Conservation (phyloP, 768 basidiomycete species). For the Sporobolomyces pararoseus region DNA sequence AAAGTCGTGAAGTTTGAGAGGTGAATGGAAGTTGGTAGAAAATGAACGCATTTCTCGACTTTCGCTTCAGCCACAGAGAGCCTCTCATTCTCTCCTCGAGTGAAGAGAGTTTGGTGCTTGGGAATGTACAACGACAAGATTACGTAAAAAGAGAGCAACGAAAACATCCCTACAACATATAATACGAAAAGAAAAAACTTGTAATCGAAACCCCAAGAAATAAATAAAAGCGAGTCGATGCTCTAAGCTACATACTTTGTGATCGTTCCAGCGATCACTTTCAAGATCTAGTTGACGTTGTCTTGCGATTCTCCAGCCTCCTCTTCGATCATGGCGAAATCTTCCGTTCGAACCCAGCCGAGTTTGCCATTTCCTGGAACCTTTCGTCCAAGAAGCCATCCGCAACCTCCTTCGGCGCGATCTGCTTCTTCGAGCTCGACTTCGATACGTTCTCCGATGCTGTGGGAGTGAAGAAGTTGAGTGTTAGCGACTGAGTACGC, state of each 20-base stretch:
- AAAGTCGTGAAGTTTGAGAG: background rate
- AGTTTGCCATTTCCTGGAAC: slow-evolving; percentile 1
- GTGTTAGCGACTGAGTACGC: background rate
- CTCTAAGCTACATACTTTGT: too few species aligned
- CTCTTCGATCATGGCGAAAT: slow-evolving; percentile 30
- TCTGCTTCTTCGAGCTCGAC: slow-evolving; percentile 41
- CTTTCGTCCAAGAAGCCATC: slow-evolving; percentile 36
- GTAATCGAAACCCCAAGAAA: too few species aligned
- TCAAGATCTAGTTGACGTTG: too few species aligned
- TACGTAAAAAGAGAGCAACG: background rate
- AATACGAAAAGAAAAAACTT: background rate
- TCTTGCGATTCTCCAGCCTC: background rate
- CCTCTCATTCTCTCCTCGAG: background rate
- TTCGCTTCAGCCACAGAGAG: too few species aligned
- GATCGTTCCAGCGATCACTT: too few species aligned
- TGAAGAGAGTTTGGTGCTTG: too few species aligned
- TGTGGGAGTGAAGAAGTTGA: background rate
- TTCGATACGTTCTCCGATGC: slow-evolving; percentile 15
- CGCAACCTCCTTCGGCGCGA: slow-evolving; percentile 32
- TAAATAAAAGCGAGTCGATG: too few species aligned
- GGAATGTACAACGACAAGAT: slow-evolving; percentile 8
- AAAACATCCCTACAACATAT: too few species aligned
- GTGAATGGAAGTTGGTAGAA: background rate
- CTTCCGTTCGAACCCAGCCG: slow-evolving; percentile 36
- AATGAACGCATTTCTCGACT: background rate